A percentile compares a stretch with the other conserved stretches of the same genome.
Evolutionary conservation across 1,139 yeast genomes (phyloP).

Genomic region (Scheffersomyces illinoinensis): DNA sequence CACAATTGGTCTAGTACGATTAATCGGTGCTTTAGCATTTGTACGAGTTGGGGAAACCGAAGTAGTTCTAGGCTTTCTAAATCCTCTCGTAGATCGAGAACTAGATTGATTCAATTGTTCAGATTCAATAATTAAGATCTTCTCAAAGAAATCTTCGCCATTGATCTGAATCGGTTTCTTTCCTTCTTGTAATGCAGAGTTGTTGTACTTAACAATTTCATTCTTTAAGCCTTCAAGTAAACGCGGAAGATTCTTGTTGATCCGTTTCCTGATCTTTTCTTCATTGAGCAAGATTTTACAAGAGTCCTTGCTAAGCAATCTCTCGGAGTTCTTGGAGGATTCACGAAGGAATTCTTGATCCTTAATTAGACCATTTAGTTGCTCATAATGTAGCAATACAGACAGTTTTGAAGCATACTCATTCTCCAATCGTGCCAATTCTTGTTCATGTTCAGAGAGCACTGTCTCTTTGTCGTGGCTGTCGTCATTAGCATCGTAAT

Average conservation of each 20-base stretch:
- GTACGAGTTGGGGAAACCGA: neutral
- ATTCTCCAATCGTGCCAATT: slow-evolving; percentile 50
- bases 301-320: slow-evolving; percentile 74
- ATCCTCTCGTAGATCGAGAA: neutral
- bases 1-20: neutral
- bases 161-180: slow-evolving; percentile 42
- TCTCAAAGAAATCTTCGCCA: slow-evolving; percentile 49
- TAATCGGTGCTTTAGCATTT: neutral
- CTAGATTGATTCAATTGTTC: slow-evolving; percentile 22
- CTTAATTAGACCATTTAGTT: slow-evolving; percentile 52
- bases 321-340: slow-evolving; percentile 76
- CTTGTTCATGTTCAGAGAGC: slow-evolving; percentile 62
- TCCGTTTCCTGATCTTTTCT: slow-evolving; percentile 69
- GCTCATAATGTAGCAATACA: slow-evolving; percentile 54
- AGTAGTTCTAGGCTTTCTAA: neutral
- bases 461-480: slow-evolving; percentile 53
- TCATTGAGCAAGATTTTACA: slow-evolving; percentile 79
- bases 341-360: slow-evolving; percentile 67
- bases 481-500: slow-evolving; percentile 38
- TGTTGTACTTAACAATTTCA: slow-evolving; percentile 51
- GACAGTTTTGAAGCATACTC: slow-evolving; percentile 56
- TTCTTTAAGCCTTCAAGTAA: slow-evolving; percentile 53
- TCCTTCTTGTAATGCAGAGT: slow-evolving; percentile 25
- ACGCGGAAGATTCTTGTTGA: slow-evolving; percentile 67
- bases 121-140: slow-evolving; percentile 42